Evolutionary conservation across 2,329 filamentous ascomycete species (phyloP).

Genomic region (Didymella sp.): DNA sequence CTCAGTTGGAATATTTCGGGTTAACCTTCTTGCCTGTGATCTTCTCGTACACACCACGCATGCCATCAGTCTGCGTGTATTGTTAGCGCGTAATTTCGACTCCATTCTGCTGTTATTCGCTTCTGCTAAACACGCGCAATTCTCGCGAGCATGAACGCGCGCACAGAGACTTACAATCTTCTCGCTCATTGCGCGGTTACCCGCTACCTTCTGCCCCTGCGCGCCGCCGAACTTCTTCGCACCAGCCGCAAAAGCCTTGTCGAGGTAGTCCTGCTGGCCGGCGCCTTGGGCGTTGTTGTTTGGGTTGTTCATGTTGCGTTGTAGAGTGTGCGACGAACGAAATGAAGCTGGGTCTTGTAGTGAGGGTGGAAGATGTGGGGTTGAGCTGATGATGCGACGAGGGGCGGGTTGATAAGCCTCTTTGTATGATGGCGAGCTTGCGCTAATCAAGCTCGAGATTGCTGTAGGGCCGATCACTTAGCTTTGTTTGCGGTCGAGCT

Average conservation of each 20-base stretch:
- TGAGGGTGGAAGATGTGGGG: background rate
- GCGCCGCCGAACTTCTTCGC: slow-evolving; percentile 56
- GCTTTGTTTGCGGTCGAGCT: background rate
- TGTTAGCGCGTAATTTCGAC: background rate
- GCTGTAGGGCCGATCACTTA: background rate
- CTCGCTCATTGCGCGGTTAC: slow-evolving; percentile 49
- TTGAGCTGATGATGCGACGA: background rate
- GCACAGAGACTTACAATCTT: slow-evolving; percentile 42
- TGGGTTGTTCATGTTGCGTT: slow-evolving; percentile 10
- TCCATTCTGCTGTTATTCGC: no score
- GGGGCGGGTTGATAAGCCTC: background rate
- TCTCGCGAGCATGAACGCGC: background rate
- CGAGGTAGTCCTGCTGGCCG: slow-evolving; percentile 16
- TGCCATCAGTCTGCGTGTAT: slow-evolving; percentile 54
- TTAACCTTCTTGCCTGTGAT: slow-evolving; percentile 58
- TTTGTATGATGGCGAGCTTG: background rate
- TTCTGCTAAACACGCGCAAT: background rate
- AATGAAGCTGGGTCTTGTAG: background rate
- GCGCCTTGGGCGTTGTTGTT: slow-evolving; percentile 15
- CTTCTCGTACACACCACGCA: slow-evolving; percentile 59
- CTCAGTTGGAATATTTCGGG: slow-evolving; percentile 58
- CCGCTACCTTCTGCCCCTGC: slow-evolving; percentile 44
- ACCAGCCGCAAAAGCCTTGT: slow-evolving; percentile 52
- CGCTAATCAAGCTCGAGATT: slow-evolving; percentile 4
- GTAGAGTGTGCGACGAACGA: background rate